Conservation (phyloP, 2,329 filamentous ascomycete genomes). For the Fusarium nanum region DNA sequence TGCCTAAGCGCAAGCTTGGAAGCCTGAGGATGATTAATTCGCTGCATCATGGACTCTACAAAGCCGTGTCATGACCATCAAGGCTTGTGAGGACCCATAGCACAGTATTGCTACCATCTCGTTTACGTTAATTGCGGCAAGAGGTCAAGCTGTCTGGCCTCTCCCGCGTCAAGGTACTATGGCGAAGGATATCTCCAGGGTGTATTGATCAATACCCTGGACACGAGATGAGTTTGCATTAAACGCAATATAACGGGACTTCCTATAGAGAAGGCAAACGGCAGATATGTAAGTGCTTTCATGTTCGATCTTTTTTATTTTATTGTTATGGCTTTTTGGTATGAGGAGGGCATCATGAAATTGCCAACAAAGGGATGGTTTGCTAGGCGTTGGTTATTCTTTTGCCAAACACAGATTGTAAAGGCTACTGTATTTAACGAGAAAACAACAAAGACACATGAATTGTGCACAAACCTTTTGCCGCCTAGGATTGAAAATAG, state of each 20-base stretch:
- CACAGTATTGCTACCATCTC: neutral
- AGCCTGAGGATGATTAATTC: too few relatives aligned
- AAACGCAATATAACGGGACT: neutral
- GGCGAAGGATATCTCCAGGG: too few relatives aligned
- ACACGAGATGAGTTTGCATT: neutral
- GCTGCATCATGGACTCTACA: too few relatives aligned
- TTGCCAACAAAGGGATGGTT: neutral
- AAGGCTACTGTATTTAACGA: neutral
- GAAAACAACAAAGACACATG: neutral
- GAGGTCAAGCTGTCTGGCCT: too few relatives aligned
- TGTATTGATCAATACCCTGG: too few relatives aligned
- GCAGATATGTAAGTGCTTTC: neutral
- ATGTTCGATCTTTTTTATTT: neutral
- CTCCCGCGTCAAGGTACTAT: too few relatives aligned
- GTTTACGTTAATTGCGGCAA: too few relatives aligned
- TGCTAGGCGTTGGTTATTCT: neutral
- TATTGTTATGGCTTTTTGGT: neutral
- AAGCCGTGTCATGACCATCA: neutral
- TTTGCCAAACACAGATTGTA: neutral
- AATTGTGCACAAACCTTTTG: neutral
- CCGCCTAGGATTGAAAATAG: neutral
- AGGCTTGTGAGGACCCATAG: neutral
- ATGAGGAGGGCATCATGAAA: neutral
- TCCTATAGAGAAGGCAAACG: neutral
- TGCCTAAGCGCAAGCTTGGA: neutral